Percentiles rank a stretch among this genome's conserved stretches.
Conservation (phyloP, 1,139 yeast species). For the Zygoascus sp. region DNA sequence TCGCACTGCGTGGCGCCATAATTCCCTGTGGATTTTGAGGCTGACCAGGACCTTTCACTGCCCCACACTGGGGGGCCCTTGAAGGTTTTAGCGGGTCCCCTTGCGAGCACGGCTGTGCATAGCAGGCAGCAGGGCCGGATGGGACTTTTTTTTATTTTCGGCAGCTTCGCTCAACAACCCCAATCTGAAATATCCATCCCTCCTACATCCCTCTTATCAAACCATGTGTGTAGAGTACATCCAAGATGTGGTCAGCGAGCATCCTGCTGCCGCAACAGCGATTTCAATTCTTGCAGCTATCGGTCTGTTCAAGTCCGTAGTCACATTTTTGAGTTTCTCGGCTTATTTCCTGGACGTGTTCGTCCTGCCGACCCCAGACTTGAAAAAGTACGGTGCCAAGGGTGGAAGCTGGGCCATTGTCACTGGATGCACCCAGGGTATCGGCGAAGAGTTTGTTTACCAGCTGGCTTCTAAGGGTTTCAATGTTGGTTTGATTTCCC, state of each 20-base stretch:
- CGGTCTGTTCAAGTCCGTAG: slow-evolving; percentile 50
- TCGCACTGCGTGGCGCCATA: not conserved
- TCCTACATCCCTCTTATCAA: too few relatives aligned
- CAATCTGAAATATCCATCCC: not conserved
- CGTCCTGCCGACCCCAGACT: slow-evolving; percentile 60
- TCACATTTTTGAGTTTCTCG: slow-evolving; percentile 38
- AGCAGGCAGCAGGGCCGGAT: too few relatives aligned
- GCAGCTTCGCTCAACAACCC: too few relatives aligned
- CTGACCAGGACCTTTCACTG: not conserved
- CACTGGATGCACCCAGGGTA: slow-evolving; percentile 97
- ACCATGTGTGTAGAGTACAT: slow-evolving; percentile 2
- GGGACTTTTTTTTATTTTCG: not conserved
- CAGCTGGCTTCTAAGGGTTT: slow-evolving; percentile 86
- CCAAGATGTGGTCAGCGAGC: slow-evolving; percentile 12
- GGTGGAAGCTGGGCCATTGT: slow-evolving; percentile 71
- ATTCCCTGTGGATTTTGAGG: too few relatives aligned
- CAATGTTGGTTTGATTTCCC: slow-evolving; percentile 74
- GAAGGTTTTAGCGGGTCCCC: too few relatives aligned
- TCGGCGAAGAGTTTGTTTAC: slow-evolving; percentile 84
- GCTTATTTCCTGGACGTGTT: slow-evolving; percentile 54
- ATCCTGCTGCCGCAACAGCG: slow-evolving; percentile 17
- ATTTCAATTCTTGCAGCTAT: slow-evolving; percentile 29
- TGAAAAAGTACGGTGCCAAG: slow-evolving; percentile 65
- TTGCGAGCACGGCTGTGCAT: not conserved
- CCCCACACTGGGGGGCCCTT: not conserved